Percentiles rank a stretch among this genome's conserved stretches.
Conservation (phyloP, 768 basidiomycete genomes). For the Suillus placidus region DNA sequence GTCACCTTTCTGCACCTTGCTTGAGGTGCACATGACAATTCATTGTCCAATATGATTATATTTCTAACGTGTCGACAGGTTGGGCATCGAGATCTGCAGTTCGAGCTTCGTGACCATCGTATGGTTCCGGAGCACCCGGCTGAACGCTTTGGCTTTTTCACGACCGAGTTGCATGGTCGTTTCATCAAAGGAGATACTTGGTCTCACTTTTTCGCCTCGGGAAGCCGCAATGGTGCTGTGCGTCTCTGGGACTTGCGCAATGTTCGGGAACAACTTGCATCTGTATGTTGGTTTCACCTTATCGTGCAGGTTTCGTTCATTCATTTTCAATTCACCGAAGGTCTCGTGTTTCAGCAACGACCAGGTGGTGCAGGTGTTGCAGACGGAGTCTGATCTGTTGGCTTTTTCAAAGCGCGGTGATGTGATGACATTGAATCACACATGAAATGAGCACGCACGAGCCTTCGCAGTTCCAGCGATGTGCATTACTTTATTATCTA, state of each 20-base stretch:
- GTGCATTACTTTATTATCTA: background rate
- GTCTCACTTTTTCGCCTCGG: conserved; percentile 45
- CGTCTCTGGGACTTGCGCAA: conserved; percentile 54
- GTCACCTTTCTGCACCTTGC: conserved; percentile 42
- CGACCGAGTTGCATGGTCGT: conserved; percentile 42
- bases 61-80: conserved; percentile 35
- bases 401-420: conserved; percentile 42
- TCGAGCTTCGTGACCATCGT: conserved; percentile 53
- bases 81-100: conserved; percentile 53
- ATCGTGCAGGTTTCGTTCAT: background rate
- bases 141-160: conserved; percentile 47
- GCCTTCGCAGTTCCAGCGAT: background rate
- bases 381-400: conserved; percentile 35
- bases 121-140: conserved; percentile 37
- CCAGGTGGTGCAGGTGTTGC: conserved; percentile 43
- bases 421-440: background rate
- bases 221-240: conserved; percentile 44
- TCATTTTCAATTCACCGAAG: conserved; percentile 25
- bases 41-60: background rate
- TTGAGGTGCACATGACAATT: conserved; percentile 41
- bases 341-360: conserved; percentile 34
- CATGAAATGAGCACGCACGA: background rate
- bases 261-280: conserved; percentile 24
- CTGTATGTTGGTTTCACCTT: conserved; percentile 22
- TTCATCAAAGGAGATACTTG: conserved; percentile 42